These are phyloP conservation scores for Helicosporidium sp. DNA, from an alignment of 139 green algal genomes.

Conservation along the genomic window DNA sequence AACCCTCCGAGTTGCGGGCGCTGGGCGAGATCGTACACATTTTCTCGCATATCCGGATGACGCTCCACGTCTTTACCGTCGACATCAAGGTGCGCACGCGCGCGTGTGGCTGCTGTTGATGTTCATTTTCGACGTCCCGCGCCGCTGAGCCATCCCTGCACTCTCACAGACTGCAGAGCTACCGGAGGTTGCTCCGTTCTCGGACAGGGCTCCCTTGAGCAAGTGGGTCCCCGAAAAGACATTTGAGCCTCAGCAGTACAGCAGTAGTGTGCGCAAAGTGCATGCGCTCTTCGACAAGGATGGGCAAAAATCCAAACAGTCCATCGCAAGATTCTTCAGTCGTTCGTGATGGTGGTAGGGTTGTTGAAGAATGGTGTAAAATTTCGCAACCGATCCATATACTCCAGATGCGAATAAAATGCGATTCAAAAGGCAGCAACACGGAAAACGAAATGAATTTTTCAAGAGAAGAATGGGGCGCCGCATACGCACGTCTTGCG, in stretches of 20 bases:
- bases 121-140: not conserved
- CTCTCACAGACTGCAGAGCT: too few species aligned
- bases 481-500: too few species aligned
- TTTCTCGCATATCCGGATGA: constrained; percentile 52
- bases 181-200: too few species aligned
- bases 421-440: too few species aligned
- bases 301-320: not conserved
- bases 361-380: too few species aligned
- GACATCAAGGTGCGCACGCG: constrained; percentile 9
- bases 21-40: constrained; percentile 31
- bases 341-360: too few species aligned
- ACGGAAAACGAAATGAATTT: too few species aligned
- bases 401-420: too few species aligned
- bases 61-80: constrained; percentile 27
- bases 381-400: too few species aligned
- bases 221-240: constrained; percentile 19
- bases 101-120: not conserved
- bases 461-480: too few species aligned
- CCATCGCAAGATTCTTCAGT: not conserved
- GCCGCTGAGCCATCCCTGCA: not conserved
- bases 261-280: constrained; percentile 34
- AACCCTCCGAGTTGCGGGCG: too few species aligned
- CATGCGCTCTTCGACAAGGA: not conserved
- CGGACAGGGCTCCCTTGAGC: too few species aligned
- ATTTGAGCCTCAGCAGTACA: constrained; percentile 17